phyloP scores from a whole-genome alignment of 305 asterid species.

The Fraxinus baroniana region DNA sequence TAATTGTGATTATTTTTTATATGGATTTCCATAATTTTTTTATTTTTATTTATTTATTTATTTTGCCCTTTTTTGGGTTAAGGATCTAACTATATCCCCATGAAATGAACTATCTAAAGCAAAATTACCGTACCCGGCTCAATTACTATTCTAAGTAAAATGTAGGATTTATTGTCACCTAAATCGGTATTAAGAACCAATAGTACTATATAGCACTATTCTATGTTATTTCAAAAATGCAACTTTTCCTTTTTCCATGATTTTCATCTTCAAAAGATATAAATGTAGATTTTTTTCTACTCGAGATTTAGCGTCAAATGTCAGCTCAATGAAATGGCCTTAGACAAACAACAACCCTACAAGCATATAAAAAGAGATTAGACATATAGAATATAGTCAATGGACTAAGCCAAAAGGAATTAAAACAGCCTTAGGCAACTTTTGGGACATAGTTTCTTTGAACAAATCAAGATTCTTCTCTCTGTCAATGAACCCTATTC shows the following conservation, averaged over 20 bases:
- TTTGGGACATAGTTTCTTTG: conserved; percentile 7
- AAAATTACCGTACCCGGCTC: neutral
- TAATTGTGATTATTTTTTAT: neutral
- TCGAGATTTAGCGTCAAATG: neutral
- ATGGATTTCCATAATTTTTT: too few relatives aligned
- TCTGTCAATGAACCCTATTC: conserved; percentile 12
- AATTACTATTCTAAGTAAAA: neutral
- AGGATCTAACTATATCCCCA: neutral
- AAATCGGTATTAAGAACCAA: neutral
- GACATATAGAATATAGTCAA: neutral
- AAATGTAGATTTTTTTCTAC: neutral
- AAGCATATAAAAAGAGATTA: neutral
- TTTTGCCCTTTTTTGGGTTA: neutral
- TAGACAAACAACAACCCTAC: neutral
- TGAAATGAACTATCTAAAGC: too few relatives aligned
- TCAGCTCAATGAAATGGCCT: neutral
- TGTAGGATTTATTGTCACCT: neutral
- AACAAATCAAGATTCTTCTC: conserved; percentile 32
- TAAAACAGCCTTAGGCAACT: conserved; percentile 1
- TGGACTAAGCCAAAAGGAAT: conserved; percentile 15
- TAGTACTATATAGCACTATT: neutral
- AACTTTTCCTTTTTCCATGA: neutral
- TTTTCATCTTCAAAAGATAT: neutral
- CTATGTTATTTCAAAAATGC: neutral
- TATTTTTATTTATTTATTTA: too few relatives aligned